Evolutionary conservation across 1,139 yeast species (phyloP).

Genomic region (Blastobotrys malaysiensis): DNA sequence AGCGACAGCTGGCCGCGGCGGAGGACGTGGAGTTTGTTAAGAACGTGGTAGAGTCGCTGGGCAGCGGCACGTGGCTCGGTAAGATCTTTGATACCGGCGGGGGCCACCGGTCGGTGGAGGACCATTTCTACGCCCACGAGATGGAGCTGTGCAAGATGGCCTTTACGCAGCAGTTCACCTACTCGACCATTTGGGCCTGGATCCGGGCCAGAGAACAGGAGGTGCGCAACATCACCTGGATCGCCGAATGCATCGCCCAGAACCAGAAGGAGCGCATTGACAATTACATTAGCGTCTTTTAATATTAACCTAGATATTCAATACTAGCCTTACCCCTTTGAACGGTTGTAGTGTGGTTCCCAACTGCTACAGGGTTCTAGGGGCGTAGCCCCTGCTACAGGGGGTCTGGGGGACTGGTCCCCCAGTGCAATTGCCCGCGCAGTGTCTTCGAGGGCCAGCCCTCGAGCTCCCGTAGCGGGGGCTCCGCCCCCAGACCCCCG

Average conservation of each 20-base stretch:
- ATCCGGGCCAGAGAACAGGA: conserved; percentile 94
- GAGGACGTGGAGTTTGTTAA: conserved; percentile 86
- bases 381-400: too few species aligned
- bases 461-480: too few species aligned
- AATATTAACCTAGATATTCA: background rate
- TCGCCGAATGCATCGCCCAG: conserved; percentile 78
- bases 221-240: conserved; percentile 94
- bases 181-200: conserved; percentile 94
- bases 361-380: too few species aligned
- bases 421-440: too few species aligned
- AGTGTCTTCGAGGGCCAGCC: too few species aligned
- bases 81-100: conserved; percentile 62
- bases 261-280: conserved; percentile 41
- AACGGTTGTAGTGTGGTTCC: too few species aligned
- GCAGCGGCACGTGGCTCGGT: conserved; percentile 45
- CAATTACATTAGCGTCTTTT: conserved; percentile 37
- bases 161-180: conserved; percentile 92
- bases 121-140: conserved; percentile 86
- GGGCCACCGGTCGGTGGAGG: conserved; percentile 65
- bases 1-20: conserved; percentile 62
- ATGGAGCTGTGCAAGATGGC: conserved; percentile 91
- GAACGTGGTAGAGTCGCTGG: conserved; percentile 62
- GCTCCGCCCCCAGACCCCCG: too few species aligned
- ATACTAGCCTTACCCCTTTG: too few species aligned
- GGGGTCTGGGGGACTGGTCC: too few species aligned